Evolutionary conservation across 148 eudicot species (phyloP).

Genomic region (Hydrangea macrophylla): DNA sequence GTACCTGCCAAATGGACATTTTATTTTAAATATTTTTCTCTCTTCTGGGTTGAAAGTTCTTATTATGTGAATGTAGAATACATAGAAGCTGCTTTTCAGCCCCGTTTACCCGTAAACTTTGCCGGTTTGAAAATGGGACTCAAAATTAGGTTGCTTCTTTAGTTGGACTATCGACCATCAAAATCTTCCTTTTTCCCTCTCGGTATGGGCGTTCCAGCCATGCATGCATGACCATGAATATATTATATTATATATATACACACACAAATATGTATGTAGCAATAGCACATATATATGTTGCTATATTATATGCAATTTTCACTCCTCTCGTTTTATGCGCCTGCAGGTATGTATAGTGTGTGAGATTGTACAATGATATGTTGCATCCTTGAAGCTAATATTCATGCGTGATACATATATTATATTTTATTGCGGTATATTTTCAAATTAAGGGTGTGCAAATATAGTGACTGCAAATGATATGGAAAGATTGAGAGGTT

Average conservation of each 20-base stretch:
- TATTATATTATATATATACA: background rate
- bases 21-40: background rate
- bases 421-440: background rate
- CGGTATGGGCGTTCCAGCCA: slow-evolving; percentile 18
- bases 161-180: slow-evolving; percentile 12
- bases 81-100: slow-evolving; percentile 7
- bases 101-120: slow-evolving; percentile 20
- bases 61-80: slow-evolving; percentile 5
- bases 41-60: slow-evolving; percentile 10
- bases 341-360: background rate
- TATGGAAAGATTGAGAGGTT: background rate
- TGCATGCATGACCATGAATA: slow-evolving; percentile 18
- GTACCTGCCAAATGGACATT: background rate
- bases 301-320: background rate
- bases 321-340: background rate
- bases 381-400: background rate
- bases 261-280: too few species aligned
- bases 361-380: background rate
- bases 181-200: slow-evolving; percentile 2
- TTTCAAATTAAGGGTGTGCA: background rate
- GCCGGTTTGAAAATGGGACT: slow-evolving; percentile 16
- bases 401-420: background rate
- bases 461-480: background rate
- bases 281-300: too few species aligned
- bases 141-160: slow-evolving; percentile 19